Conservation (phyloP, 352 stramenopile species). For the Phytophthora boehmeriae region DNA sequence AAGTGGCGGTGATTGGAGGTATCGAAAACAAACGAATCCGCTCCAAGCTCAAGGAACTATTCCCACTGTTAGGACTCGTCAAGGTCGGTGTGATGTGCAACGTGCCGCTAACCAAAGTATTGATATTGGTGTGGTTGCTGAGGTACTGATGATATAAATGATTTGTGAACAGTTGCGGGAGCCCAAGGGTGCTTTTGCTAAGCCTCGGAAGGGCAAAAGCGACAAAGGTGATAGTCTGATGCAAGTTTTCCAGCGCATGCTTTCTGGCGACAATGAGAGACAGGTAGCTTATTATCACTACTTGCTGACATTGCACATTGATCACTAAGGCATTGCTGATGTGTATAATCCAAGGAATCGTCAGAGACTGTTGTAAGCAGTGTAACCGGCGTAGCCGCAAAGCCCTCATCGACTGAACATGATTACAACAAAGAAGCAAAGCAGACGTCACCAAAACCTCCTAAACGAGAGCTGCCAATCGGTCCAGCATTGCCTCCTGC, state of each 20-base stretch:
- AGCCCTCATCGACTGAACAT: not conserved
- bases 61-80: slow-evolving; percentile 69
- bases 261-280: slow-evolving; percentile 22
- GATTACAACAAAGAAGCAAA: slow-evolving; percentile 19
- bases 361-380: not conserved
- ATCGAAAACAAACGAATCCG: slow-evolving; percentile 79
- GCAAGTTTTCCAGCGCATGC: slow-evolving; percentile 55
- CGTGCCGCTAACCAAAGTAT: too few species aligned
- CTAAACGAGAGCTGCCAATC: slow-evolving; percentile 47
- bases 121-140: not conserved
- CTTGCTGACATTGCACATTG: not conserved
- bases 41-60: slow-evolving; percentile 65
- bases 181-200: slow-evolving; percentile 62
- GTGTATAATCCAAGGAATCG: not conserved
- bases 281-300: slow-evolving; percentile 1
- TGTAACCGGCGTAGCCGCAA: not conserved
- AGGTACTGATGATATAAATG: not conserved
- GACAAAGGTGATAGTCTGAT: slow-evolving; percentile 42
- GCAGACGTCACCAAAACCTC: slow-evolving; percentile 1
- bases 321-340: not conserved
- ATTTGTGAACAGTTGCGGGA: slow-evolving; percentile 39
- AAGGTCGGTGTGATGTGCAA: slow-evolving; percentile 42
- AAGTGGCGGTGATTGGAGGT: slow-evolving; percentile 76
- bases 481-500: slow-evolving; percentile 54
- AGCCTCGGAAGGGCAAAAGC: slow-evolving; percentile 24